Base-by-base conservation (phyloP, 2,329 filamentous ascomycete genomes). In the Aspergillus sergii region DNA sequence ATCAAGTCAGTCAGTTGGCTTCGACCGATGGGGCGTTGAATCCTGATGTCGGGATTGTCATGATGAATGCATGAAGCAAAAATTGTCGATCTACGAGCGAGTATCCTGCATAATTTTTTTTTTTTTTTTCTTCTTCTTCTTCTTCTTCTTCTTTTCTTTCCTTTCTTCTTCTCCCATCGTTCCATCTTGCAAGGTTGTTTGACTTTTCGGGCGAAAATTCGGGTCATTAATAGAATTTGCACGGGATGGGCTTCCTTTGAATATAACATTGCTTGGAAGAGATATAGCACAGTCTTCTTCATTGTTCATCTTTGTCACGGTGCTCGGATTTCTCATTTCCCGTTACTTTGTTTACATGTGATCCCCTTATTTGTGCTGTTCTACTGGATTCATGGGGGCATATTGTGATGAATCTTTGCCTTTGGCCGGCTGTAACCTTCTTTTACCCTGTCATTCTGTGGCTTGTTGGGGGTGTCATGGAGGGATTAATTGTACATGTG, bases 1-100 rank as follows among this genome's bases (percentile, higher is more conserved):
- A 68, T 50, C 64, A 60, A 46, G 48, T 67, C 4, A 63, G 71
- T 36, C 67, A 70, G 58, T 58, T 63, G 30, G 48, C 69, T 9
- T 41, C 66, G 7, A 64, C 69, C 21, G 74, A 74, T 32, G 32
- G 66, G 5, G 65, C 71, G n/a, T 59, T 73, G 26, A 65, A 69
- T 34, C 69, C 73, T 12, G 72, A 75, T 45, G 61, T 73, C 26
- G 71, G 71, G 46, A 67, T 69, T 26, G 69, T 74, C 58, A 73
- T 74, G 68, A 76, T 73, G 74, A 76, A 74, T 71, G 73, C 73
- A 66, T 76, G 69, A 73, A 53, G 56, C 30, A 58, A 16, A 56
- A 46, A 30, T 28, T 45, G 39, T 55, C 26, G 46, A 30, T 43
- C 53, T 19, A 28, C 36, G n/a, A 50, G 32, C 50, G 39, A 51